phyloP scores from a whole-genome alignment of 495 filamentous ascomycete species.

The Achaetomiella virescens region DNA sequence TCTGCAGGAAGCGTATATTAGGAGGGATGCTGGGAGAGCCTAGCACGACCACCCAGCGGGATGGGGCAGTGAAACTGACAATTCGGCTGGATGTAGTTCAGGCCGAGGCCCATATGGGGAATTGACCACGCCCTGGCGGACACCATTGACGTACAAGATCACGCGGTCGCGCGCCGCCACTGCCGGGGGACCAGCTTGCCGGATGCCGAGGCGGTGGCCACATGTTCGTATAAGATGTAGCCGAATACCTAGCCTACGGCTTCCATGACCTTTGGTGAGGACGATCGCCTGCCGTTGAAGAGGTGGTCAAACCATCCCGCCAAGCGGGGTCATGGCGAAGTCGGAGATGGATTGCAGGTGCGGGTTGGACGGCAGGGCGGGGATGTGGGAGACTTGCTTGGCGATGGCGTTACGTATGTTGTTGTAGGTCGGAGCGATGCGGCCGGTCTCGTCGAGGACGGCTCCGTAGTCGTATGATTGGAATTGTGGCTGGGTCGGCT shows the following conservation, averaged over 20 bases:
- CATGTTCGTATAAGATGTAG: no score
- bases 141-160: no score
- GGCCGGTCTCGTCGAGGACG: no score
- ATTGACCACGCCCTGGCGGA: no score
- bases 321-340: not conserved
- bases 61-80: conserved; percentile 36
- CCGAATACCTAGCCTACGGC: no score
- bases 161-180: no score
- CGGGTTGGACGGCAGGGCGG: not conserved
- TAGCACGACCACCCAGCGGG: not conserved
- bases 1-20: conserved; percentile 62
- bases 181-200: no score
- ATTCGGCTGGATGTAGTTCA: conserved; percentile 71
- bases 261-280: no score
- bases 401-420: not conserved
- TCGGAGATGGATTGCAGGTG: not conserved
- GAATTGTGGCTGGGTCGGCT: not conserved
- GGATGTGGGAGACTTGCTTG: not conserved
- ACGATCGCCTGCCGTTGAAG: no score
- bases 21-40: conserved; percentile 53
- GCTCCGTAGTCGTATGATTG: no score
- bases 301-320: not conserved
- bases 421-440: no score
- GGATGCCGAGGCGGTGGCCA: no score
- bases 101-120: conserved; percentile 44